Percentiles rank a stretch among this genome's conserved stretches.
Evolutionary conservation across 768 basidiomycete genomes (phyloP).

Genomic region (Kockovaella imperatae): DNA sequence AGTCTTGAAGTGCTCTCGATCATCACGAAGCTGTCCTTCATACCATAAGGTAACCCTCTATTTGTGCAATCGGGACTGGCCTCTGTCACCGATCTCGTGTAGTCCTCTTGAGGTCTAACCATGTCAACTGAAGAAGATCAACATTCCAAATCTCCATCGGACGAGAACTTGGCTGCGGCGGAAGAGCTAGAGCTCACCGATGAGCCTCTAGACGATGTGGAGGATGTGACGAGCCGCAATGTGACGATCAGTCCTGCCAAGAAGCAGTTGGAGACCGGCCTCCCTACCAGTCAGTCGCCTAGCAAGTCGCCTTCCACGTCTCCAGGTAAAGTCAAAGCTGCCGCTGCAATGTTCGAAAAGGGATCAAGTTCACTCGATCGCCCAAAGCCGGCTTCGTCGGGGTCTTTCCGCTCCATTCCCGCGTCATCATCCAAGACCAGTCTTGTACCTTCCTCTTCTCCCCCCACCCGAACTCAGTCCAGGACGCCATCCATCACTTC

Average conservation of each 20-base stretch:
- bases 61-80: too few relatives aligned
- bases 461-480: too few relatives aligned
- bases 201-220: slow-evolving; percentile 8
- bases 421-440: slow-evolving; percentile 1
- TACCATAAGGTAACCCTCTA: too few relatives aligned
- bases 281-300: slow-evolving; percentile 1
- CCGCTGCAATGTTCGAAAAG: slow-evolving; percentile 28
- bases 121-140: too few relatives aligned
- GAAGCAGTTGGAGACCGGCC: too few relatives aligned
- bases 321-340: slow-evolving; percentile 24
- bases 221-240: slow-evolving; percentile 8
- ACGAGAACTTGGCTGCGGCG: slow-evolving; percentile 11
- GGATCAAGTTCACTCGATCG: neutral
- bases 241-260: too few relatives aligned
- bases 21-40: too few relatives aligned
- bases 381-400: neutral
- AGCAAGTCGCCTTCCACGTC: slow-evolving; percentile 3
- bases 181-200: slow-evolving; percentile 24
- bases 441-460: neutral
- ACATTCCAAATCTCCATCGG: slow-evolving; percentile 8
- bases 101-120: too few relatives aligned
- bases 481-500: too few relatives aligned
- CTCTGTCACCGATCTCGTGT: too few relatives aligned
- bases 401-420: slow-evolving; percentile 8
- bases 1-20: too few relatives aligned